Percentiles rank a stretch among this genome's conserved stretches.
These are phyloP conservation scores for Gymnopus androsaceus DNA, from an alignment of 1,284 basidiomycete species.

Conservation along the genomic window DNA sequence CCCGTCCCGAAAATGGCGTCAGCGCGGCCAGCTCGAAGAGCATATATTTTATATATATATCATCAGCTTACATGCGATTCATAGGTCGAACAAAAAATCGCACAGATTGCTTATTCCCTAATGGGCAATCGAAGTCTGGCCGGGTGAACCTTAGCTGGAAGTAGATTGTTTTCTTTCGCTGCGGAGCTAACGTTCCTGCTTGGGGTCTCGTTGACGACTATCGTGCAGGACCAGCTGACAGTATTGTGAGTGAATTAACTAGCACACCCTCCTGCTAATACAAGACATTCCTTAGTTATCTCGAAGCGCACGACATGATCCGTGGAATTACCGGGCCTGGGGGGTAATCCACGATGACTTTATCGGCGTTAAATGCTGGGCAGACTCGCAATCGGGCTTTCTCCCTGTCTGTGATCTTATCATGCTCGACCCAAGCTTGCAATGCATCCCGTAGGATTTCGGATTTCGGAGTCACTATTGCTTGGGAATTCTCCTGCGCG, in stretches of 20 bases:
- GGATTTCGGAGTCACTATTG: conserved; percentile 67
- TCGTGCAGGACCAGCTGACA: conserved; percentile 54
- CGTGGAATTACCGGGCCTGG: conserved; percentile 80
- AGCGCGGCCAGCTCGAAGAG: conserved; percentile 65
- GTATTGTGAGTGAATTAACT: conserved; percentile 52
- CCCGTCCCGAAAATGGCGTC: conserved; percentile 51
- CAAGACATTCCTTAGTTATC: conserved; percentile 46
- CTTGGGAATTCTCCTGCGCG: conserved; percentile 70
- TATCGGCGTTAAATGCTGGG: conserved; percentile 59
- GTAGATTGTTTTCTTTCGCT: conserved; percentile 37
- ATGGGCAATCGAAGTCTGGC: conserved; percentile 83
- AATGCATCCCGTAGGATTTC: no score
- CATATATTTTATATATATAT: conserved; percentile 40
- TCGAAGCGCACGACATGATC: conserved; percentile 75
- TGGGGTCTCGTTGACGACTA: conserved; percentile 57
- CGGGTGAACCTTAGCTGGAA: conserved; percentile 81
- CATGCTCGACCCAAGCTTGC: conserved; percentile 72
- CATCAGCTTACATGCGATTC: background rate
- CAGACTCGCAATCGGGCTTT: no score
- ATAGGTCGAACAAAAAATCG: conserved; percentile 88
- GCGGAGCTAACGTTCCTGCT: conserved; percentile 30
- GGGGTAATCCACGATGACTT: conserved; percentile 85
- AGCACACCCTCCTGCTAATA: background rate
- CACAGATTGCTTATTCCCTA: conserved; percentile 86
- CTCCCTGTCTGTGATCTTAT: conserved; percentile 78